Evolutionary conservation across 2,329 filamentous ascomycete genomes (phyloP), one percentile per base, ranked within the genome.

Genomic region (Claviceps monticola): DNA sequence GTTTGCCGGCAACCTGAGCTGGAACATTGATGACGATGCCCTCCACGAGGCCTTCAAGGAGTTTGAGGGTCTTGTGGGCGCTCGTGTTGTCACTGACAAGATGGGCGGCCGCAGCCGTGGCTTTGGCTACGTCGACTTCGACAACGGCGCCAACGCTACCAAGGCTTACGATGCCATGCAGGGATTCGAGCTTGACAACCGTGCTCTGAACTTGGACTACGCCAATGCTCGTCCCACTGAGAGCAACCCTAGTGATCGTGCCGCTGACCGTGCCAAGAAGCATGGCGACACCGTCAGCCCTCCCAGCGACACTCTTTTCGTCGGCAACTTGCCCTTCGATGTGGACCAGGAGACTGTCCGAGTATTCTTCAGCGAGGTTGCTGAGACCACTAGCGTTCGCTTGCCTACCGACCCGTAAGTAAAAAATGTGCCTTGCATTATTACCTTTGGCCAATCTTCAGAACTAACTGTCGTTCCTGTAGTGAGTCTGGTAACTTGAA

Each of bases 121-220:
- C 58, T 95, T 94, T 68, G 90, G 90, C 55, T 96, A 95, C 66
- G 86, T 95, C 61, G 89, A 95, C 74, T 95, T 90, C 70, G 74
- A 75, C 64, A 79, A 75, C 59, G 70, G 76, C 55, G 82, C 79
- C 54, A 76, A 80, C 65, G 86, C 85, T 52, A 77, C 78, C 61
- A 83, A 82, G 66, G 88, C 88, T 52, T 78, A 84, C 59, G 80
- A 83, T 61, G 81, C 78, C 62, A 89, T 86, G 82, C 79, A 88
- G 62, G 84, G 81, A 58, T 68, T 77, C 57, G 82, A 88, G 62
- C 71, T 94, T 49, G 86, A 90, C 60, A 82, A 82, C 56, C 87
- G 88, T 61, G 67, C 74, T 57, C 72, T 93, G 65, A 88, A 88
- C 73, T 75, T 93, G 49, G 86, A 93, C 74, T 88, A 84, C 68